phyloP scores from a whole-genome alignment of 2,329 filamentous ascomycete genomes.

The Myrmaecium sp. region DNA sequence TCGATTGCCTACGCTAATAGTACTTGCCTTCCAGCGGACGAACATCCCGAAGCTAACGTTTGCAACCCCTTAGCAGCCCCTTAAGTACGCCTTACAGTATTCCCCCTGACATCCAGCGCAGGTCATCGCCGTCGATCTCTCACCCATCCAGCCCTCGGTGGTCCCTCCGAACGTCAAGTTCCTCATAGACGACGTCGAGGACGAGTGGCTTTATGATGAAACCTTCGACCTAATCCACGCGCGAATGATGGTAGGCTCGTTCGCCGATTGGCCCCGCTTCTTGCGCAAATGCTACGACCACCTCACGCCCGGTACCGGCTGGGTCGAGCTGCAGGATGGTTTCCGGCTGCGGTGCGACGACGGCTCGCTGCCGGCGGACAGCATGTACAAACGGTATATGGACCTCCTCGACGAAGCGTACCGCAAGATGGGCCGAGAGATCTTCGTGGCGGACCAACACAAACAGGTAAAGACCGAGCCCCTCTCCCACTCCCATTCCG shows the following conservation, averaged over 20 bases:
- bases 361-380: conserved; percentile 4
- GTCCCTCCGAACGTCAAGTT: conserved; percentile 24
- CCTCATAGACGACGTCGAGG: conserved; percentile 25
- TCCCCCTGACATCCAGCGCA: too few species aligned
- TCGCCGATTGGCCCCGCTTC: conserved; percentile 20
- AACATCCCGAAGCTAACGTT: conserved; percentile 13
- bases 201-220: conserved; percentile 19
- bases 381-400: neutral
- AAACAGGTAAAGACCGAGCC: too few species aligned
- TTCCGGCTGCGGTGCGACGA: conserved; percentile 3
- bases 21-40: conserved; percentile 8
- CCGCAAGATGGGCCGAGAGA: conserved; percentile 6
- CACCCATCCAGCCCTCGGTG: conserved; percentile 20
- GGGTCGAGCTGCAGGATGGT: conserved; percentile 14
- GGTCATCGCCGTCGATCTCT: conserved; percentile 20
- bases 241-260: conserved; percentile 19
- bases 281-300: conserved; percentile 7
- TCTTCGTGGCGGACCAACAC: neutral
- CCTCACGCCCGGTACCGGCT: conserved; percentile 15
- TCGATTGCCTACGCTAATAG: conserved; percentile 1
- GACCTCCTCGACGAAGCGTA: conserved; percentile 6
- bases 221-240: conserved; percentile 21
- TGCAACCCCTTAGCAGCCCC: too few species aligned
- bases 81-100: too few species aligned
- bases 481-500: too few species aligned